These are phyloP conservation scores for Zygnema circumcarinatum DNA, from an alignment of 139 green algal species.

Conservation along the genomic window DNA sequence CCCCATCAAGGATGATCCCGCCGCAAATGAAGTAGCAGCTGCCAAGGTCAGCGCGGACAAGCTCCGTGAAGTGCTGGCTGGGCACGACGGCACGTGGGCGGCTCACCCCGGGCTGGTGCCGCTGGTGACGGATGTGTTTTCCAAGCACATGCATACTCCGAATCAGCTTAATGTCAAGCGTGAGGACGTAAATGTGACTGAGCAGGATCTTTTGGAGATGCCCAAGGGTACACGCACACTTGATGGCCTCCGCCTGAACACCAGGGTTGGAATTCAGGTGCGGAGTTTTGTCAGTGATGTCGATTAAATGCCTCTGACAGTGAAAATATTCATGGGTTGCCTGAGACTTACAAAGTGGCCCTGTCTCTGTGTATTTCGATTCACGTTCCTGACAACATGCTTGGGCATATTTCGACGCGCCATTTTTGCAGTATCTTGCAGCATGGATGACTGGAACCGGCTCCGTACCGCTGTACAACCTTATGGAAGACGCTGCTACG, in stretches of 20 bases:
- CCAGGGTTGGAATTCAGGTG: slow-evolving; percentile 68
- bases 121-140: slow-evolving; percentile 74
- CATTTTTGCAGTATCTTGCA: slow-evolving; percentile 88
- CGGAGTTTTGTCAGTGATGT: no score
- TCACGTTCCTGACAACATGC: no score
- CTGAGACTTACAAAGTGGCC: neutral
- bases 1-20: slow-evolving; percentile 84
- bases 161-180: slow-evolving; percentile 77
- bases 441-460: slow-evolving; percentile 83
- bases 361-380: no score
- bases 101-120: slow-evolving; percentile 80
- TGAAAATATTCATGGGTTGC: neutral
- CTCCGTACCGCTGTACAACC: slow-evolving; percentile 87
- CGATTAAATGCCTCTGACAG: no score
- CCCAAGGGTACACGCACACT: slow-evolving; percentile 70
- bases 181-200: slow-evolving; percentile 68
- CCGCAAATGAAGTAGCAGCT: slow-evolving; percentile 75
- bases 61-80: slow-evolving; percentile 82
- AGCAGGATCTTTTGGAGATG: slow-evolving; percentile 71
- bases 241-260: slow-evolving; percentile 72
- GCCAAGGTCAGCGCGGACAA: slow-evolving; percentile 84
- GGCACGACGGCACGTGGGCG: slow-evolving; percentile 88
- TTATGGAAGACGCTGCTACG: slow-evolving; percentile 93
- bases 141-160: slow-evolving; percentile 78
- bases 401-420: no score